Base-by-base conservation (phyloP, 2,329 filamentous ascomycete genomes). In the Byssothecium circinans region DNA sequence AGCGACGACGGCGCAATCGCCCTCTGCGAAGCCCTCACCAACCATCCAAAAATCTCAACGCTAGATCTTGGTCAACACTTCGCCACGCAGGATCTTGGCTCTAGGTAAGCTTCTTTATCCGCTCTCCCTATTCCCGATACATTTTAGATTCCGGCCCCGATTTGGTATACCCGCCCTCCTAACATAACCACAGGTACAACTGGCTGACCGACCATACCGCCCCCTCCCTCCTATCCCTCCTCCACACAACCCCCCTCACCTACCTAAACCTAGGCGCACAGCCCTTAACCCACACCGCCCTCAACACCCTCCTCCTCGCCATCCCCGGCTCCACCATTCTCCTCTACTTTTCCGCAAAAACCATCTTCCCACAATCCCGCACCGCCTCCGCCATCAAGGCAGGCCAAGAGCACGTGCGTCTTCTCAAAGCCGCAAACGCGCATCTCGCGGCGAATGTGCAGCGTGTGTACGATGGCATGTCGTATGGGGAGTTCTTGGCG, bases 31-130 rank as follows among this genome's bases (percentile, higher is more conserved):
- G 68, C 72, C 18, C 52, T 76, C 45, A 52, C 55, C 15, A 52
- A 58, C 15, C 68, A 76, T 54, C 58, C 69, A 8, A 52, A 56
- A 25, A 60, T 79, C 17, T 65, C 63, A 11, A 62, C 61, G 17
- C 55, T 79, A 10, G 75, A 78, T 50, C 49, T 79, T 4, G 74
- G 75, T 14, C 77, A 79, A 56, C 71, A 70, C 17, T 78, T 72
- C 56, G 70, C 72, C n/a, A 79, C 76, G 10, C 56, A 71, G 23
- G 76, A 79, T 48, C 70, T 62, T 12, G 53, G 41, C 10, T 38
- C 46, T 23, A 58, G 57, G 32, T 79, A 75, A n/a, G n/a, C n/a
- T n/a, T n/a, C n/a, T n/a, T n/a, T n/a, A n/a, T n/a, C n/a, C n/a
- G n/a, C n/a, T n/a, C n/a, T n/a, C n/a, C n/a, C n/a, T n/a, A n/a